Evolutionary conservation across 106 monocot genomes (phyloP).

Genomic region (Hemerocallis citrina): DNA sequence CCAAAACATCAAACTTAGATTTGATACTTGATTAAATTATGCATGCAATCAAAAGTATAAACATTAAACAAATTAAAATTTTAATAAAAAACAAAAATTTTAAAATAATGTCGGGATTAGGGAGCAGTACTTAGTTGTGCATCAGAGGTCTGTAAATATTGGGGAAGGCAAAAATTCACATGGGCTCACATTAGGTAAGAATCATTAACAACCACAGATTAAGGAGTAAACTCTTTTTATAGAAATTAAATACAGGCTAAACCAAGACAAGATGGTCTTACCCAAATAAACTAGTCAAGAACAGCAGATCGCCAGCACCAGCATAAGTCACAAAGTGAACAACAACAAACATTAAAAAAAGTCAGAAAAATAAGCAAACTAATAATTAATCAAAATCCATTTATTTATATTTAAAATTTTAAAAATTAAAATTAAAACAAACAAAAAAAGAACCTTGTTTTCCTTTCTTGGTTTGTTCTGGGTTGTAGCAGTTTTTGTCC

Average conservation of each 20-base stretch:
- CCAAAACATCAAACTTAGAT: background rate
- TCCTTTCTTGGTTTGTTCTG: constrained; percentile 17
- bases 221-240: no score
- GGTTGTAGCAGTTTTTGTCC: constrained; percentile 14
- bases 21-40: background rate
- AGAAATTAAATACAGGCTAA: no score
- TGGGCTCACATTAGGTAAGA: background rate
- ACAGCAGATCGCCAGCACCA: background rate
- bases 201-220: no score
- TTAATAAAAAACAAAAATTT: background rate
- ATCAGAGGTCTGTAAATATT: background rate
- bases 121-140: no score
- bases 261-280: no score
- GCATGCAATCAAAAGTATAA: background rate
- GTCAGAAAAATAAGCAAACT: background rate
- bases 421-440: no score
- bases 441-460: constrained; percentile 26
- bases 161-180: constrained; percentile 4
- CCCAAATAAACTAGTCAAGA: constrained; percentile 7
- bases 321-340: background rate
- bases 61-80: background rate
- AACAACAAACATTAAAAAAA: background rate
- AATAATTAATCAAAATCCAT: background rate
- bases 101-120: no score
- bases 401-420: no score